A percentile compares a stretch with the other conserved stretches of the same genome.
Evolutionary conservation across 345 rosid species (phyloP).

Genomic region (Adansonia digitata): DNA sequence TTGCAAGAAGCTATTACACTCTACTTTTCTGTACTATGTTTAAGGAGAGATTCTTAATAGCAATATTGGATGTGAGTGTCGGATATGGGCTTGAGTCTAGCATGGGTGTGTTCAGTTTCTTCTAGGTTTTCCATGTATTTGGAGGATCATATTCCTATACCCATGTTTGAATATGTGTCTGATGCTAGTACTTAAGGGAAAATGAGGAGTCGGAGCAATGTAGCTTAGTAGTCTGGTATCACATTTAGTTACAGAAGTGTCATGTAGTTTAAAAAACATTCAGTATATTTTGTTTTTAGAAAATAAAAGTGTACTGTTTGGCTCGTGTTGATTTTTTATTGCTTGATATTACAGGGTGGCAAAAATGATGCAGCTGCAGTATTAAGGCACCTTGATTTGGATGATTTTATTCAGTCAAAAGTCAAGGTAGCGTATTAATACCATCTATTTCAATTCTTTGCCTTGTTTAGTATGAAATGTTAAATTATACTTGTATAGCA

Average conservation of each 20-base stretch:
- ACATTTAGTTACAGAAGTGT: not conserved
- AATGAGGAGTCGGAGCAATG: too few relatives aligned
- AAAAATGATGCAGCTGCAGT: slow-evolving; percentile 31
- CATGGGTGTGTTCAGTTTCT: too few relatives aligned
- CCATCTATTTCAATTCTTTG: not conserved
- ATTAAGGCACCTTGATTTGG: slow-evolving; percentile 63
- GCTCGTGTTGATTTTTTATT: not conserved
- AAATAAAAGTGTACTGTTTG: not conserved
- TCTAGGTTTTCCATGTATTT: too few relatives aligned
- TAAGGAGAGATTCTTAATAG: not conserved
- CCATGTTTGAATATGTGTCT: too few relatives aligned
- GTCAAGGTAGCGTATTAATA: slow-evolving; percentile 53
- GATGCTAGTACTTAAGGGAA: too few relatives aligned
- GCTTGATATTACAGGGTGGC: slow-evolving; percentile 35
- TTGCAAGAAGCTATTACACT: not conserved
- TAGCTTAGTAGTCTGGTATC: not conserved
- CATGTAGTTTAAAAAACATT: not conserved
- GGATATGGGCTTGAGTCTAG: too few relatives aligned
- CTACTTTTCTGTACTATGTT: not conserved
- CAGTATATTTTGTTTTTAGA: not conserved
- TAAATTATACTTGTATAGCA: not conserved
- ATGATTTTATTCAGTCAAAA: slow-evolving; percentile 79
- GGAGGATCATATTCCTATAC: too few relatives aligned
- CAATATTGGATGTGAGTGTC: too few relatives aligned
- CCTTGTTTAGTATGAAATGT: not conserved